Evolutionary conservation across 2,329 filamentous ascomycete species (phyloP).

Genomic region (Fusarium phyllophilum): DNA sequence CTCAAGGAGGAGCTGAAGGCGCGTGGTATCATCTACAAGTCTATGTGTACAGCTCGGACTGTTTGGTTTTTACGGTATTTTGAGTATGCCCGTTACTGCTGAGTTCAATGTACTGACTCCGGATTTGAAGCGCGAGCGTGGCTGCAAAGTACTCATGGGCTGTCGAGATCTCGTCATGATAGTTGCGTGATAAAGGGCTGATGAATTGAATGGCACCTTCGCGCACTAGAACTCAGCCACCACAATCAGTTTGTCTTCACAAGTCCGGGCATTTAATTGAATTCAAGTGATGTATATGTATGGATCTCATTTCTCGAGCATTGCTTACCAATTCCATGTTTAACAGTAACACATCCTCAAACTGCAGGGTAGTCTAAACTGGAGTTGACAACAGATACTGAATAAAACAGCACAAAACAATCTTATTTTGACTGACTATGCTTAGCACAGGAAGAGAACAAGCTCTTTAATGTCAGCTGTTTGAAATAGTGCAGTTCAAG

Average conservation of each 20-base stretch:
- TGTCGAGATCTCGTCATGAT: neutral
- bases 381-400: fast-evolving
- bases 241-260: fast-evolving
- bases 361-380: neutral
- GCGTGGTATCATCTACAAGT: neutral
- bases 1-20: neutral
- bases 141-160: neutral
- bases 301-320: fast-evolving
- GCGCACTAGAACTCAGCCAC: fast-evolving
- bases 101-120: neutral
- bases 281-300: fast-evolving
- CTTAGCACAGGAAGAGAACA: fast-evolving
- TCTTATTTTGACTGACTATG: fast-evolving
- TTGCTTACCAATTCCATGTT: fast-evolving
- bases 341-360: fast-evolving
- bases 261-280: neutral
- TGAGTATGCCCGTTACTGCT: neutral
- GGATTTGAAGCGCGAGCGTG: neutral
- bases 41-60: neutral
- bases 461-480: neutral
- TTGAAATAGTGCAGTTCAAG: too few species aligned
- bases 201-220: neutral
- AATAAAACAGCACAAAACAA: fast-evolving
- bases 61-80: neutral
- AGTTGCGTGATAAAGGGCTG: neutral